Conservation (phyloP, 805 yeast species). For the Starmera caribaea region DNA sequence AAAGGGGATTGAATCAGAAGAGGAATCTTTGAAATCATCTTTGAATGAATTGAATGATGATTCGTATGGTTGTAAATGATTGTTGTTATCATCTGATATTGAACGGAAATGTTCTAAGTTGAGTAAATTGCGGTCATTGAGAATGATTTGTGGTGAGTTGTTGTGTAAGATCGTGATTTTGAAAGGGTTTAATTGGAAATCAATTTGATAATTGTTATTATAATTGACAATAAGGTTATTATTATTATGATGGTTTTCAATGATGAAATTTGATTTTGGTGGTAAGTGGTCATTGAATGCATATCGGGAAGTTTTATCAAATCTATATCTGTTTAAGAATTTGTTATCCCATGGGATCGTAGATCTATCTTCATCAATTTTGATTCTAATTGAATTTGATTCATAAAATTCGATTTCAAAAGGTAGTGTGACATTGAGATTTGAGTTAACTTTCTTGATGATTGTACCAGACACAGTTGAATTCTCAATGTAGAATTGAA, state of each 20-base stretch:
- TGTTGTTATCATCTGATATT: constrained; percentile 28
- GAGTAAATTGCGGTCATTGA: constrained; percentile 63
- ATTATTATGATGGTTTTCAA: too few species aligned
- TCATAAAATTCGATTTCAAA: constrained; percentile 48
- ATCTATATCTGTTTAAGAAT: constrained; percentile 38
- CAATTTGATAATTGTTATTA: too few species aligned
- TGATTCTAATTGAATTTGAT: constrained; percentile 50
- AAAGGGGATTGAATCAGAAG: constrained; percentile 53
- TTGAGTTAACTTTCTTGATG: constrained; percentile 33
- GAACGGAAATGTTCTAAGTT: constrained; percentile 76
- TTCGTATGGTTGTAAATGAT: constrained; percentile 47
- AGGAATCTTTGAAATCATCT: constrained; percentile 64
- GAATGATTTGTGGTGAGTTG: constrained; percentile 35
- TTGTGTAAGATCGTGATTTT: constrained; percentile 37
- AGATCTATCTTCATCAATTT: constrained; percentile 50
- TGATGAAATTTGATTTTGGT: too few species aligned
- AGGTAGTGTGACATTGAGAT: constrained; percentile 37
- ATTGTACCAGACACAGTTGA: constrained; percentile 36
- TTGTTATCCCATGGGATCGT: constrained; percentile 13
- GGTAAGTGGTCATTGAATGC: constrained; percentile 32
- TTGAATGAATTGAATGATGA: constrained; percentile 53
- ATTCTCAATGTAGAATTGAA: constrained; percentile 18
- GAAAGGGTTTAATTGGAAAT: constrained; percentile 31
- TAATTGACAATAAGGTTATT: too few species aligned
- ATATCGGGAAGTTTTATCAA: constrained; percentile 49